Evolutionary conservation across 2,329 filamentous ascomycete species (phyloP), one percentile per base, ranked within the genome.

Genomic region (Aquanectria penicillioides): DNA sequence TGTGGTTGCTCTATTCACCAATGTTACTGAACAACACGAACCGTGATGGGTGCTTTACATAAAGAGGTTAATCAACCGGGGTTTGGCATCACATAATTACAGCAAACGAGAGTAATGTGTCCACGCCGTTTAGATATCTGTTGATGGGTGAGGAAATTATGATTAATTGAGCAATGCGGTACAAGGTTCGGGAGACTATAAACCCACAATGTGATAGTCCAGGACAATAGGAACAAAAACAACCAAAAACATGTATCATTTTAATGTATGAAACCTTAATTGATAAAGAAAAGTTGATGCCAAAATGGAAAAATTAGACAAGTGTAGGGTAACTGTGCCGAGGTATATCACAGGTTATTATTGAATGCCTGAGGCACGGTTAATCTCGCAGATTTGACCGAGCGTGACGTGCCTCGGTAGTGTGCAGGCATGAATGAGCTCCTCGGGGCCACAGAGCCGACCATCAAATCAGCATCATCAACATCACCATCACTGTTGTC

Each of bases 351-450:
- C 20, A 26, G 47, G 47, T 49, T 37, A 37, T 36, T 34, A 20
- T 26, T 15, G 11, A 18, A 56, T 47, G 66, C 66, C 66, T 69
- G 31, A 69, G 66, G 66, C 66, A 67, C 58, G 49, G 33, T 38
- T 57, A 56, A 65, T 56, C 64, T 69, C 62, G 62, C 63, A 34
- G 57, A 33, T 20, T 49, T 18, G 25, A 26, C 41, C 36, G 23
- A 22, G 57, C 34, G 67, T 69, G 66, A 69, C 63, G 68, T 68
- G 63, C 67, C 67, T 69, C 67, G 67, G 67, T 43, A 57, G 55
- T 56, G 38, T 55, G 52, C 52, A 50, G 48, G 44, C 37, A 48
- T 53, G 41, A 59, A 41, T 47, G 53, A 56, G 44, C 50, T 47
- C 36, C 43, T 48, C 33, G 20, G 43, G 41, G 31, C 28, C 52